Base-by-base conservation (phyloP, 1,284 basidiomycete species). In the Cutaneotrichosporon spelunceum region DNA sequence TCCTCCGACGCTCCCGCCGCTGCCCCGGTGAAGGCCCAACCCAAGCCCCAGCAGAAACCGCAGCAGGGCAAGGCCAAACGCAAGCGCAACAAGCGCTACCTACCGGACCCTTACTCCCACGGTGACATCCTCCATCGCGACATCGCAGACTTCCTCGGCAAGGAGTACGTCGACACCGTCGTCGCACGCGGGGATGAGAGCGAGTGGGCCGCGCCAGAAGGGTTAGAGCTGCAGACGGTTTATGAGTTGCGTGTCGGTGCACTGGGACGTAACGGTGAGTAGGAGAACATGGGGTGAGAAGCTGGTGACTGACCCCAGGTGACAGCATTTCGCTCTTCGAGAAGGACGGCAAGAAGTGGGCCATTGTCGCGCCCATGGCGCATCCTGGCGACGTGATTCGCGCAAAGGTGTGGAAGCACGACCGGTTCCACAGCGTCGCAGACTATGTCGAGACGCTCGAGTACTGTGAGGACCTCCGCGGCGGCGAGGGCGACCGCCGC, bases 91-190 rank as follows among this genome's bases (percentile, higher is more conserved):
- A 70, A 69, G 53, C 66, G 72, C 48, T 62, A 67, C 5, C 64
- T 83, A 5, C 85, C 87, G 1, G 89, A 90, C 63, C 80, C 83
- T 1, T 89, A 84, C 70, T 87, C 89, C 2, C 66, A 83, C 2
- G 89, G 88, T 49, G 90, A 93, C 71, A 88, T 93, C 2, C 80
- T 90, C 36, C 86, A 84, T 76, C 84, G 82, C 53, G 91, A 95
- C 66, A 83, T 91, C 26, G 75, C 84, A 33, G 82, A 82, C 9
- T 80, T 92, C 7, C 80, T 95, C 1, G 91, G 90, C 1, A 60
- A 79, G 49, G 84, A 86, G 23, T 79, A 79, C 21, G 85, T 88
- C 0, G 81, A 85, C 24, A 74, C 77, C 8, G 81, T 84, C 6
- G 74, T 85, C 2, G 57, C 72, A 66, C 68, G 57, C 19, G 59